A percentile compares a stretch with the other conserved stretches of the same genome.
Conservation (phyloP, 441 rosid species). For the Mallotus japonicus region DNA sequence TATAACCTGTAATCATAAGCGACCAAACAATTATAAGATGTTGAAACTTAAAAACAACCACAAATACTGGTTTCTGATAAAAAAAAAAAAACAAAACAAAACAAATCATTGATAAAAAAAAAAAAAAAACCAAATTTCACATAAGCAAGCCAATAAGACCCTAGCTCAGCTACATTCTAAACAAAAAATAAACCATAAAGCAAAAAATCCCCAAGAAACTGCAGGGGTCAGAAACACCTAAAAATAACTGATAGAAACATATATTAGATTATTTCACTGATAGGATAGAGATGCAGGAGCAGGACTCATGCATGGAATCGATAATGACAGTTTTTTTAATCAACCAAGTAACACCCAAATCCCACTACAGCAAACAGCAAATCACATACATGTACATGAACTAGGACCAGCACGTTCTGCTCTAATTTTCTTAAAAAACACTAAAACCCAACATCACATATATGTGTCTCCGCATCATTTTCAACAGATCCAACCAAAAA, state of each 20-base stretch:
- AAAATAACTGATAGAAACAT: background rate
- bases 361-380: background rate
- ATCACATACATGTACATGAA: background rate
- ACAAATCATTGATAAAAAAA: too few species aligned
- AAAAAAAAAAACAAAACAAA: too few species aligned
- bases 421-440: background rate
- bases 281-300: background rate
- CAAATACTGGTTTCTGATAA: too few species aligned
- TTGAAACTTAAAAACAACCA: background rate
- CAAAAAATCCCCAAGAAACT: too few species aligned
- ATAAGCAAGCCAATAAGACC: background rate
- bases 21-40: conserved; percentile 7
- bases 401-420: background rate
- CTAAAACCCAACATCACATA: background rate
- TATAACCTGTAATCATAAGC: conserved; percentile 58
- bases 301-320: too few species aligned
- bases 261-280: background rate
- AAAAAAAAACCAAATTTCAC: too few species aligned
- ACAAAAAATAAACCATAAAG: background rate
- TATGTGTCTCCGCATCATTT: background rate
- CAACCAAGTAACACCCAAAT: background rate
- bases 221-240: too few species aligned
- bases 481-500: conserved; percentile 11
- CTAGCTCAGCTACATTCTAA: background rate
- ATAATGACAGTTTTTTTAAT: background rate